These are phyloP conservation scores for Linnemannia hyalina DNA, from an alignment of 192 early-diverging fungal species.

Conservation along the genomic window DNA sequence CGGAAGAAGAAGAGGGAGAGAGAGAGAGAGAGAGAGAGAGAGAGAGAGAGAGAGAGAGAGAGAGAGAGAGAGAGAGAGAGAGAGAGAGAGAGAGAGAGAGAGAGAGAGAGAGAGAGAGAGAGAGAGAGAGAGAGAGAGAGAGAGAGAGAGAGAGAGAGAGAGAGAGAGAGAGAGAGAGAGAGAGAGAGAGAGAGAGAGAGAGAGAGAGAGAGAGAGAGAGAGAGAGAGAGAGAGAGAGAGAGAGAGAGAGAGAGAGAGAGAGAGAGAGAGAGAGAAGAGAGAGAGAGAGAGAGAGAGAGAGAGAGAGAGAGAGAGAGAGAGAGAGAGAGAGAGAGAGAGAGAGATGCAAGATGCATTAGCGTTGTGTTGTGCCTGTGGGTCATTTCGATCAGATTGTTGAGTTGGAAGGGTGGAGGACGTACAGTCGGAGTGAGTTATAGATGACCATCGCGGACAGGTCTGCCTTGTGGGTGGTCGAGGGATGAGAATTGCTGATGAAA, in stretches of 20 bases:
- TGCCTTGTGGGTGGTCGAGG: background rate
- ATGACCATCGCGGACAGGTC: slow-evolving; percentile 1
- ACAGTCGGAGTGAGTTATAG: slow-evolving; percentile 46
- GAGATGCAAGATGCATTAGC: background rate
- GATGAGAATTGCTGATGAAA: background rate
- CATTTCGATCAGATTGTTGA: background rate
- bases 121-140: background rate
- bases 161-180: background rate
- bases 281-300: background rate
- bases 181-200: background rate
- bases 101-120: background rate
- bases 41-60: background rate
- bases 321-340: background rate
- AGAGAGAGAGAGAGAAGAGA: background rate
- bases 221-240: background rate
- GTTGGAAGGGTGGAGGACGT: background rate
- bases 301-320: background rate
- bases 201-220: background rate
- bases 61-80: background rate
- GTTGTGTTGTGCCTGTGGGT: background rate
- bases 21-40: background rate
- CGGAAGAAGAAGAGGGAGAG: background rate
- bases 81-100: background rate
- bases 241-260: background rate
- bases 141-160: background rate